phyloP scores from a whole-genome alignment of 768 basidiomycete genomes.

The Erythrobasidium yunnanense region DNA sequence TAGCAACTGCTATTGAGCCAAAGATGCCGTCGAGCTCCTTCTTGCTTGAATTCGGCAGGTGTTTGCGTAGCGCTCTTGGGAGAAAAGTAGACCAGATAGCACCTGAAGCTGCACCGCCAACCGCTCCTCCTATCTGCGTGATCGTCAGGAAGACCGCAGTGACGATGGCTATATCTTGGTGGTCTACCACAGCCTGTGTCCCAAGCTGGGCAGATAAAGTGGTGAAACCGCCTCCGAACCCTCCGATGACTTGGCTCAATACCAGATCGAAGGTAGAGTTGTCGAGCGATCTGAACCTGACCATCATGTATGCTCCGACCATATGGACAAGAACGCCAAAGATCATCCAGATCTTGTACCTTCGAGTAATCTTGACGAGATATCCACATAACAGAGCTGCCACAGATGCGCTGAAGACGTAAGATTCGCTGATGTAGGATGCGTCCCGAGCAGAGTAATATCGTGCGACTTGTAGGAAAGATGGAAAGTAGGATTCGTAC shows the following conservation, averaged over 20 bases:
- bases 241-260: conserved; percentile 28
- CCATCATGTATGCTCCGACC: conserved; percentile 37
- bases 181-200: conserved; percentile 34
- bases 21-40: conserved; percentile 31
- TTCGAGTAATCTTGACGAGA: conserved; percentile 31
- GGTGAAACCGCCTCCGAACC: conserved; percentile 32
- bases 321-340: conserved; percentile 35
- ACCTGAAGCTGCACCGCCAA: conserved; percentile 35
- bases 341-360: conserved; percentile 36
- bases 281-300: conserved; percentile 33
- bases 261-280: conserved; percentile 35
- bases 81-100: conserved; percentile 36
- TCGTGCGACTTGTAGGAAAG: conserved; percentile 37
- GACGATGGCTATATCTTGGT: conserved; percentile 37
- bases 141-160: conserved; percentile 37
- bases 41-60: conserved; percentile 26
- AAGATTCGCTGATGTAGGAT: conserved; percentile 31
- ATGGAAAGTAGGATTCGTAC: conserved; percentile 38
- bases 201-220: conserved; percentile 34
- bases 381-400: conserved; percentile 32
- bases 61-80: conserved; percentile 24
- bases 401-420: conserved; percentile 36
- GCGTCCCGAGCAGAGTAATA: conserved; percentile 27
- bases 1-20: conserved; percentile 32
- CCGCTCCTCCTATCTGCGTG: conserved; percentile 37